These are phyloP conservation scores for Nannochloropsis gaditana DNA, from an alignment of 108 stramenopile species.

Conservation along the genomic window DNA sequence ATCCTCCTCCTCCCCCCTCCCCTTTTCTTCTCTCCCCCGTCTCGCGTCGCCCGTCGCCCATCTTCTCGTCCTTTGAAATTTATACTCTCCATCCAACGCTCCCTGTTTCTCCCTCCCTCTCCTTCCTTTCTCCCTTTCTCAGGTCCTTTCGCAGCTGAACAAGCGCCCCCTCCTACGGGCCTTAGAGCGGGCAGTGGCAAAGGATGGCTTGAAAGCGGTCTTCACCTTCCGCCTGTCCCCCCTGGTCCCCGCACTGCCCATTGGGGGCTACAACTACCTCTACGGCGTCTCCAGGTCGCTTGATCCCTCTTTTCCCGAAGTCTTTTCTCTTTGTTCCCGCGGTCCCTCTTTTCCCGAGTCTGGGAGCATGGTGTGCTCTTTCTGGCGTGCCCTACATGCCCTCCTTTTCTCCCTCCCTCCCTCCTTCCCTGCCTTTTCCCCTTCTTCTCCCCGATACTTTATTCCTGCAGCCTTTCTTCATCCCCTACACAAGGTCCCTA, in stretches of 20 bases:
- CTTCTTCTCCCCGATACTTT: background rate
- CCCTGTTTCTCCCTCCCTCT: too few relatives aligned
- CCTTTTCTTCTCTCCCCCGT: background rate
- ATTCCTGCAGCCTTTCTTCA: background rate
- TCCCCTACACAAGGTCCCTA: background rate
- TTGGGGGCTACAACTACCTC: conserved; percentile 90
- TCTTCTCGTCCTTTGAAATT: background rate
- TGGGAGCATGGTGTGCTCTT: background rate
- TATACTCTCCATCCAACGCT: background rate
- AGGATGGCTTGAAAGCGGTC: conserved; percentile 80
- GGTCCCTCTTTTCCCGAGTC: background rate
- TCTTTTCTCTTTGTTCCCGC: background rate
- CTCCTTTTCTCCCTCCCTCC: background rate
- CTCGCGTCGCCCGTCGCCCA: background rate
- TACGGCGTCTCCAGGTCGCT: conserved; percentile 53
- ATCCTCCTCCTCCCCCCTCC: background rate
- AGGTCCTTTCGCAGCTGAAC: conserved; percentile 33
- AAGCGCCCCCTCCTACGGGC: conserved; percentile 66
- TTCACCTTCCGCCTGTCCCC: conserved; percentile 82
- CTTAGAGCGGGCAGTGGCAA: conserved; percentile 78
- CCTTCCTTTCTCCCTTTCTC: background rate
- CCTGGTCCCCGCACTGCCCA: conserved; percentile 62
- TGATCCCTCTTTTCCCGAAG: too few relatives aligned
- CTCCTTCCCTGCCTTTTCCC: background rate
- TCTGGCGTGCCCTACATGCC: background rate